phyloP scores from a whole-genome alignment of 805 yeast genomes.

The Ascoidea asiatica region DNA sequence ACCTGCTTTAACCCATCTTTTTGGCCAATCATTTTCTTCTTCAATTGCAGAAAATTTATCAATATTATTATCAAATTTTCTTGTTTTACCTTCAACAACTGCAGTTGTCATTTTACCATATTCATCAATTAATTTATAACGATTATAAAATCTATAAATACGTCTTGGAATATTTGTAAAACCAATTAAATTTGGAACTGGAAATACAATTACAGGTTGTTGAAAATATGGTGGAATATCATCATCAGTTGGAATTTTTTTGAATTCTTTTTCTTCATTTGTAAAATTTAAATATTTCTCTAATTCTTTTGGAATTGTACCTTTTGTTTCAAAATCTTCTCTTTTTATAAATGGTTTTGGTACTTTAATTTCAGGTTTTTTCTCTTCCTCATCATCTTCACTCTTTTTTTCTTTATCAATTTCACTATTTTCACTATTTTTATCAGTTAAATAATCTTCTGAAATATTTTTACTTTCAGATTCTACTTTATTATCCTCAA shows the following conservation, averaged over 20 bases:
- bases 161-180: constrained; percentile 65
- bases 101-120: constrained; percentile 42
- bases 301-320: constrained; percentile 48
- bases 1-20: constrained; percentile 72
- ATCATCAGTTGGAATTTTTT: constrained; percentile 16
- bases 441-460: background rate
- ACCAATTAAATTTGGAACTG: constrained; percentile 71
- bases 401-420: constrained; percentile 1
- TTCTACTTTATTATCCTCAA: constrained; percentile 5
- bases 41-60: constrained; percentile 28
- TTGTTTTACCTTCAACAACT: constrained; percentile 27
- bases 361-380: constrained; percentile 16
- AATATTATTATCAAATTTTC: constrained; percentile 38
- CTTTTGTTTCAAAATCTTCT: constrained; percentile 34
- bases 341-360: constrained; percentile 47
- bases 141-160: constrained; percentile 65
- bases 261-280: constrained; percentile 12
- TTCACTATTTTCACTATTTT: background rate
- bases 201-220: constrained; percentile 67
- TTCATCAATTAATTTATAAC: constrained; percentile 56
- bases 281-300: constrained; percentile 20
- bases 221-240: constrained; percentile 48
- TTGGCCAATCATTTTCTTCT: constrained; percentile 85
- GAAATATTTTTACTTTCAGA: constrained; percentile 5
- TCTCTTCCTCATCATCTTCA: constrained; percentile 14